Evolutionary conservation across 1,139 yeast species (phyloP), one percentile per base, ranked within the genome.

Genomic region (Protomyces inouyei): DNA sequence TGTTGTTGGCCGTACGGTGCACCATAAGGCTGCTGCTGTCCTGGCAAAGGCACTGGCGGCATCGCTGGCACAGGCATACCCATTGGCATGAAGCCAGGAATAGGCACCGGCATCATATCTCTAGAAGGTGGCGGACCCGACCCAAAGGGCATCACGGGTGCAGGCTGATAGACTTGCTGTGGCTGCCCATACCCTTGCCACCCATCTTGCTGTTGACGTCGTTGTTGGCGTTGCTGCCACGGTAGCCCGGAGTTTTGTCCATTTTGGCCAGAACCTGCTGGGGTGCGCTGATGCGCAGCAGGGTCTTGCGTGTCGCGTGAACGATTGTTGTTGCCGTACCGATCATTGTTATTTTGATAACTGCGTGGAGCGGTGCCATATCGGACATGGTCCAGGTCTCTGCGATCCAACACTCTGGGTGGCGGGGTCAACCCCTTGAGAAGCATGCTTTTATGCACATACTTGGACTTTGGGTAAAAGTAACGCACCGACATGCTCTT

Each of bases 371-470:
- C 54, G 28, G 63, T 59, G 9, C 57, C 57, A 35, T 59, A 59
- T 8, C 63, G 63, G 32, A 59, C 64, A 12, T 57, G 51, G 45
- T 55, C 59, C 28, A 54, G 45, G 45, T 60, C 64, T 12, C 64
- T 21, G 9, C 64, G 54, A 35, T 55, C 64, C 18, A 54, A 37
- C 9, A 46, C 51, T n/a, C 64, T 40, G 3, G 60, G 56, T 5
- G 61, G 64, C 5, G 59, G 51, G n/a, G 51, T 45, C 57, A 66
- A 38, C 1, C 98, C 98, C 64, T 86, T 88, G 67, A 93, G 76
- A 32, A 93, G 78, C 88, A 93, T 88, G 2, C 96, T 87, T 73
- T 93, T 93, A 64, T 78, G 77, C 16, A 67, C 68, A 8, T 70
- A 71, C 40, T 67, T 55, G 57, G 70, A 66, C 57, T 68, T 69